A percentile compares a stretch with the other conserved stretches of the same genome.
Conservation (phyloP, 2,329 filamentous ascomycete species). For the Arthroderma sp. region DNA sequence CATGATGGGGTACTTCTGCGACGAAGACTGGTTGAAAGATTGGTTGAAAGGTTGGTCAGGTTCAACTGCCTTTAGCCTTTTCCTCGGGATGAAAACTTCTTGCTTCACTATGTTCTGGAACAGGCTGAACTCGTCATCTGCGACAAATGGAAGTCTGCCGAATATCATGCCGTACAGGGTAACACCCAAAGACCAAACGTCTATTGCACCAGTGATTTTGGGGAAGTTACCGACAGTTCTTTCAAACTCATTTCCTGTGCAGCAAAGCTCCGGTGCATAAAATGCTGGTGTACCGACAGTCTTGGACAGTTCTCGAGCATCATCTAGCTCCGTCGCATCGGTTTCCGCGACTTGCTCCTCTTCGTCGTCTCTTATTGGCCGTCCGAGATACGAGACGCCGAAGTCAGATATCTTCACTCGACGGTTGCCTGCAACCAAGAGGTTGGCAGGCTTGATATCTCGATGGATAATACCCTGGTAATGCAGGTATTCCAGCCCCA, state of each 20-base stretch:
- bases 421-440: constrained; percentile 73
- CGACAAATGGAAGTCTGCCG: constrained; percentile 83
- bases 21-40: constrained; percentile 1
- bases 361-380: constrained; percentile 71
- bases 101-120: constrained; percentile 85
- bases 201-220: constrained; percentile 82
- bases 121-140: constrained; percentile 81
- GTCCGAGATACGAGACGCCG: constrained; percentile 91
- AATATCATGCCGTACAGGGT: constrained; percentile 93
- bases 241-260: constrained; percentile 56
- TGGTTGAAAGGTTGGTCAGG: constrained; percentile 19
- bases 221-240: constrained; percentile 43
- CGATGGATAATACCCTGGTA: constrained; percentile 75
- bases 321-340: constrained; percentile 75
- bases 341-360: constrained; percentile 65
- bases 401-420: constrained; percentile 97
- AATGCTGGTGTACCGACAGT: constrained; percentile 96
- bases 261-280: constrained; percentile 92
- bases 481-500: constrained; percentile 86
- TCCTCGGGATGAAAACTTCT: constrained; percentile 76
- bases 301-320: constrained; percentile 92
- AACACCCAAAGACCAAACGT: constrained; percentile 93
- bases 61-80: constrained; percentile 62
- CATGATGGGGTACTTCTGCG: constrained; percentile 38
- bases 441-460: constrained; percentile 79